These are phyloP conservation scores for Beauveria brongniartii DNA, from an alignment of 2,329 filamentous ascomycete species.

Conservation along the genomic window DNA sequence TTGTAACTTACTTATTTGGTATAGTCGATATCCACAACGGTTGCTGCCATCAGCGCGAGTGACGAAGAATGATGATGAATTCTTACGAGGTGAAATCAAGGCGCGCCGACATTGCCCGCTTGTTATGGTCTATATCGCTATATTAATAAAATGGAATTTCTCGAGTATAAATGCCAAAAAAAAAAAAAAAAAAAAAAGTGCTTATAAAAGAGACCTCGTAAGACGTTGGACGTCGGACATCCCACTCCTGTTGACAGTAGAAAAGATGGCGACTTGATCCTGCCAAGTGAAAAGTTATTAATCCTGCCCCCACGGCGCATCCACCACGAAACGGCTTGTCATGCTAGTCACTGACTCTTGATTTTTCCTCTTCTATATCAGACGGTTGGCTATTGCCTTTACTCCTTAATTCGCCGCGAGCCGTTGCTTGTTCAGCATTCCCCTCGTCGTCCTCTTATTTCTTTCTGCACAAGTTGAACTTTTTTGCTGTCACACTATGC, in stretches of 20 bases:
- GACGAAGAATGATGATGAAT: neutral
- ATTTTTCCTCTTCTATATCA: neutral
- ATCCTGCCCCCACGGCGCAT: neutral
- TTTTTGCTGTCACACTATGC: neutral
- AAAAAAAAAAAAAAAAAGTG: too few relatives aligned
- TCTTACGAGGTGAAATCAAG: too few relatives aligned
- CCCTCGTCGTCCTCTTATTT: too few relatives aligned
- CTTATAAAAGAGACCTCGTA: too few relatives aligned
- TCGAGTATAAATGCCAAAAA: too few relatives aligned
- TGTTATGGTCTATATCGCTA: too few relatives aligned
- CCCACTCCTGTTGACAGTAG: neutral
- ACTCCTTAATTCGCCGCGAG: neutral
- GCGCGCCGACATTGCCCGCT: too few relatives aligned
- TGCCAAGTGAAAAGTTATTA: slow-evolving; percentile 1
- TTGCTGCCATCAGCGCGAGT: neutral
- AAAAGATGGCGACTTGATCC: neutral
- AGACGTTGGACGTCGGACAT: neutral
- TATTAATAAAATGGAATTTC: too few relatives aligned
- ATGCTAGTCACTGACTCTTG: neutral
- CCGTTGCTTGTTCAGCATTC: neutral
- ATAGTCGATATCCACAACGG: neutral
- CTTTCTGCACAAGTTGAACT: too few relatives aligned
- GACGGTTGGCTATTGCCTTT: neutral
- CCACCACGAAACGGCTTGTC: neutral
- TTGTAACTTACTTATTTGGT: neutral